A percentile compares a stretch with the other conserved stretches of the same genome.
These are phyloP conservation scores for Vaccinium macrocarpon DNA, from an alignment of 148 eudicot species.

Conservation along the genomic window DNA sequence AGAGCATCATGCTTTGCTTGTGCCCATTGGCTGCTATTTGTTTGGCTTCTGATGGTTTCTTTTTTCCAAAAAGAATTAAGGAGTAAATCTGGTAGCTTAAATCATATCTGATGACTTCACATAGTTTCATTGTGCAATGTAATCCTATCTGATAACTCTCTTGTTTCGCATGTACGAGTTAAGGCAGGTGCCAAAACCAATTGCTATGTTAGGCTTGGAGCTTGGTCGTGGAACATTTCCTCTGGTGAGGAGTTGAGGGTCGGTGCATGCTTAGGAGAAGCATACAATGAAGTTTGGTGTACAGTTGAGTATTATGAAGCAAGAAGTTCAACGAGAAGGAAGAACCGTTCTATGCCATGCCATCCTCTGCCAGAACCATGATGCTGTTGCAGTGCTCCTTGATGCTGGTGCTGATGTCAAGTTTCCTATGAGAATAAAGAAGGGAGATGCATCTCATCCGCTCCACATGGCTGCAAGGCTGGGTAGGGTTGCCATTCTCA, in stretches of 20 bases:
- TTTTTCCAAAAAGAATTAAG: no score
- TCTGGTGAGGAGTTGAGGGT: not conserved
- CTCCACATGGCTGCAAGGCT: not conserved
- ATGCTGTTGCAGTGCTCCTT: not conserved
- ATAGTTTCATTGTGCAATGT: not conserved
- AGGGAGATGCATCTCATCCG: not conserved
- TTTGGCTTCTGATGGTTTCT: not conserved
- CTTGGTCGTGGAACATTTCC: not conserved
- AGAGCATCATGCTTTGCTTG: not conserved
- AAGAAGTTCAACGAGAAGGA: not conserved
- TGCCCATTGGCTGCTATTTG: not conserved
- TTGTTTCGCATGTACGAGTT: not conserved
- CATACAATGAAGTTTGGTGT: not conserved
- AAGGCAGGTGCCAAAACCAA: not conserved
- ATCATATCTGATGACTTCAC: no score
- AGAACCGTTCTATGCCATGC: not conserved
- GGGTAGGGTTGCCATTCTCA: not conserved
- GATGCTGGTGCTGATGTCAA: not conserved
- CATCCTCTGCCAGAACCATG: not conserved
- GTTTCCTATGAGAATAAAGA: not conserved
- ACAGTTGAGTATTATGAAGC: not conserved
- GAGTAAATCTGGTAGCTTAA: no score
- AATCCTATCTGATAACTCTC: not conserved
- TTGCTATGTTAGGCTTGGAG: not conserved
- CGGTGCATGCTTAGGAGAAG: slow-evolving; percentile 3